Conservation (phyloP, 805 yeast genomes). For the Candida golubevii region DNA sequence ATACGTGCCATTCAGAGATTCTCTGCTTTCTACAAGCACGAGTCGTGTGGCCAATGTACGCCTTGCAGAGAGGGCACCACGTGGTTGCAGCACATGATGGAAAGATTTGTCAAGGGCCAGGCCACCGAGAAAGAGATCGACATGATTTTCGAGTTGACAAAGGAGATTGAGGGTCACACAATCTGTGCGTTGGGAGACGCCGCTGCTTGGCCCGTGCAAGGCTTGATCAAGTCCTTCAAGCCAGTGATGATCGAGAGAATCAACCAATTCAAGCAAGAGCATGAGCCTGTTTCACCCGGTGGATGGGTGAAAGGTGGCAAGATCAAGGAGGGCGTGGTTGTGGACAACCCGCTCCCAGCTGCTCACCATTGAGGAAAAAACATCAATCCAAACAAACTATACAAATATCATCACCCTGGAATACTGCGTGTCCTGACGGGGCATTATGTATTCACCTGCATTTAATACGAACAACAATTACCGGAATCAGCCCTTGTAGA, state of each 20-base stretch:
- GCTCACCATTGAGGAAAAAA: conserved; percentile 26
- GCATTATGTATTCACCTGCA: conserved; percentile 8
- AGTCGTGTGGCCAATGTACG: conserved; percentile 92
- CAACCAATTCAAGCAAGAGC: conserved; percentile 51
- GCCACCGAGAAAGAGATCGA: conserved; percentile 80
- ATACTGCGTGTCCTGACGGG: background rate
- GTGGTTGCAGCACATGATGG: conserved; percentile 81
- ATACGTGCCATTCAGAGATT: conserved; percentile 84
- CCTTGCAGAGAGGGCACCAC: conserved; percentile 95
- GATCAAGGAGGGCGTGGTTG: conserved; percentile 59
- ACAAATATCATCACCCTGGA: background rate
- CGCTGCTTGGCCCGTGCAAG: conserved; percentile 92
- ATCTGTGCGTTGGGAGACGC: conserved; percentile 93
- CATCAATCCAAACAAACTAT: background rate
- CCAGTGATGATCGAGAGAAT: conserved; percentile 79
- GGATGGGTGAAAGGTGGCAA: conserved; percentile 71
- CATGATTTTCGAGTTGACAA: conserved; percentile 76
- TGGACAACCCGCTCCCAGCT: conserved; percentile 54
- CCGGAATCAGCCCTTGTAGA: too few relatives aligned
- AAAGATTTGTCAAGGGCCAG: conserved; percentile 73
- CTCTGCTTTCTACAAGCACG: conserved; percentile 82
- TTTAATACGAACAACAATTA: background rate
- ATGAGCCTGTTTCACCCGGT: conserved; percentile 54
- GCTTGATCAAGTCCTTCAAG: conserved; percentile 77
- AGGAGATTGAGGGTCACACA: conserved; percentile 87